phyloP scores from a whole-genome alignment of 768 basidiomycete species.

The Rubroboletus satanas region DNA sequence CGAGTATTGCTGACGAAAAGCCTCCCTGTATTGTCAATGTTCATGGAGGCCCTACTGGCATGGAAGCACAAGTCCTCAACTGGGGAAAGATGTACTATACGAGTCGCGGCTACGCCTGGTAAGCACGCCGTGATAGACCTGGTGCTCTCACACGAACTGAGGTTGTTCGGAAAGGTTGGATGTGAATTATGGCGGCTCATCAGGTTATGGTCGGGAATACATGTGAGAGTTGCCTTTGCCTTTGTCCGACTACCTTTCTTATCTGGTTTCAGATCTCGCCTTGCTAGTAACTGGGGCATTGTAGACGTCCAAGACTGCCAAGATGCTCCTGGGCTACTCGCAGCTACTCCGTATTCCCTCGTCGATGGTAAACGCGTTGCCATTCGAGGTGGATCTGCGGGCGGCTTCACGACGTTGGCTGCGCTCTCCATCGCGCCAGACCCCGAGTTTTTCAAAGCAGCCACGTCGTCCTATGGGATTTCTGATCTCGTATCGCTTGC shows the following conservation, averaged over 20 bases:
- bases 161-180: constrained; percentile 45
- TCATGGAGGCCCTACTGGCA: constrained; percentile 71
- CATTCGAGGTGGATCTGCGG: constrained; percentile 71
- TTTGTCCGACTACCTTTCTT: not conserved
- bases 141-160: not conserved
- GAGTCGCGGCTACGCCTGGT: constrained; percentile 73
- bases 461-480: constrained; percentile 64
- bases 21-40: constrained; percentile 65
- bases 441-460: constrained; percentile 52
- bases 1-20: constrained; percentile 44
- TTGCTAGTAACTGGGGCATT: constrained; percentile 67
- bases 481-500: constrained; percentile 57
- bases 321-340: constrained; percentile 49
- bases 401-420: constrained; percentile 66
- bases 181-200: constrained; percentile 76
- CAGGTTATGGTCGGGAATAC: constrained; percentile 69
- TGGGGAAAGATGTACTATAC: constrained; percentile 66
- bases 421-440: constrained; percentile 41
- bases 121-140: constrained; percentile 4
- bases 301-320: constrained; percentile 67
- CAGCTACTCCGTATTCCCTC: constrained; percentile 43
- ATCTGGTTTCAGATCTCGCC: constrained; percentile 38
- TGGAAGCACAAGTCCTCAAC: constrained; percentile 43
- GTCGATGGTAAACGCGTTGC: constrained; percentile 62
- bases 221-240: constrained; percentile 31